These are phyloP conservation scores for Blastosporella zonata DNA, from an alignment of 1,284 basidiomycete genomes.

Conservation along the genomic window DNA sequence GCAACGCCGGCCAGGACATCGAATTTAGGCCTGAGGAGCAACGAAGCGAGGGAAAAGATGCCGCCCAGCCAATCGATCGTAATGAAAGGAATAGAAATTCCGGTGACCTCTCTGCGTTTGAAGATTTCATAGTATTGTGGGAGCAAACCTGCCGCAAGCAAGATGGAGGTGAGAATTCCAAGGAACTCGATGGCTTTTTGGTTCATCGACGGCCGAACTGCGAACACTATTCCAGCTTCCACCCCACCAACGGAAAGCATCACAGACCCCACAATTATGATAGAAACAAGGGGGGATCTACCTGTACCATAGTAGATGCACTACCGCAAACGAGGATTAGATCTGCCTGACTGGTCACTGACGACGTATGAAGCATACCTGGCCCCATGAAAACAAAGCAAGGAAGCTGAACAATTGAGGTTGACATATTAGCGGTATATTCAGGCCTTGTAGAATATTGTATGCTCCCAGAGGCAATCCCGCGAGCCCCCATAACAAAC, in stretches of 20 bases:
- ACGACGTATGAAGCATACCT: slow-evolving; percentile 33
- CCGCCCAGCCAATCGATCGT: slow-evolving; percentile 70
- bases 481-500: slow-evolving; percentile 66
- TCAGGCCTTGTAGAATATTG: slow-evolving; percentile 62
- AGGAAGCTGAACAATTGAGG: slow-evolving; percentile 72
- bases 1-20: slow-evolving; percentile 66
- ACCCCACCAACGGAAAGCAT: slow-evolving; percentile 51
- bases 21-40: slow-evolving; percentile 66
- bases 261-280: slow-evolving; percentile 33
- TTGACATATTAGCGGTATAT: slow-evolving; percentile 73
- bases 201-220: slow-evolving; percentile 38
- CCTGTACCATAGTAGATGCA: slow-evolving; percentile 59
- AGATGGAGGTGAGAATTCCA: slow-evolving; percentile 60
- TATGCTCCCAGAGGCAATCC: slow-evolving; percentile 71
- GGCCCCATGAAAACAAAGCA: slow-evolving; percentile 62
- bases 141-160: slow-evolving; percentile 62
- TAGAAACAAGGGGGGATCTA: slow-evolving; percentile 31
- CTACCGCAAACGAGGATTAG: slow-evolving; percentile 29
- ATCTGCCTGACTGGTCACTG: no score
- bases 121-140: slow-evolving; percentile 72
- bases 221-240: slow-evolving; percentile 60
- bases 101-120: slow-evolving; percentile 65
- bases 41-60: slow-evolving; percentile 67
- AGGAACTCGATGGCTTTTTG: slow-evolving; percentile 56
- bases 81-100: slow-evolving; percentile 74